These are phyloP conservation scores for Aspergillus haitiensis DNA, from an alignment of 495 filamentous ascomycete genomes.

Conservation along the genomic window DNA sequence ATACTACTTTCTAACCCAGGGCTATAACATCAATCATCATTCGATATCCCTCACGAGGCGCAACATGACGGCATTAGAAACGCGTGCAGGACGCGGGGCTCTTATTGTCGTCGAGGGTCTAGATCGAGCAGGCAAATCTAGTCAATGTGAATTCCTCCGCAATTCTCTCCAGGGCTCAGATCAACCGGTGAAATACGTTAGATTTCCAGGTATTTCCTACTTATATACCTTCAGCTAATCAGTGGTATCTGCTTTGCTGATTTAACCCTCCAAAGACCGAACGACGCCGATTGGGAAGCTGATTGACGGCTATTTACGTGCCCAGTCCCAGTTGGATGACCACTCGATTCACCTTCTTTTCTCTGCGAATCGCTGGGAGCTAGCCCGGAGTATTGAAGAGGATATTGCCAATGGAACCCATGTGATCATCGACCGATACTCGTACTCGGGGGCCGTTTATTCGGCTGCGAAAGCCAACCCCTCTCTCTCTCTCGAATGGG, in stretches of 20 bases:
- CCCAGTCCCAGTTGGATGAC: slow-evolving; percentile 74
- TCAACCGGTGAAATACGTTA: slow-evolving; percentile 66
- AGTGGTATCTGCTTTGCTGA: slow-evolving; percentile 19
- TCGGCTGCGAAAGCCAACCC: slow-evolving; percentile 86
- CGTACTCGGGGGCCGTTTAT: slow-evolving; percentile 90
- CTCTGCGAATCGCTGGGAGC: slow-evolving; percentile 94
- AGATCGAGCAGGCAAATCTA: slow-evolving; percentile 93
- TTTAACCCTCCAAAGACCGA: slow-evolving; percentile 58
- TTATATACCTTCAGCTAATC: neutral
- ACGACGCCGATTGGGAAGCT: slow-evolving; percentile 85
- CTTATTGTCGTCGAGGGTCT: slow-evolving; percentile 92
- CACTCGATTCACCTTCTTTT: slow-evolving; percentile 95
- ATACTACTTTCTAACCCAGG: too few species aligned
- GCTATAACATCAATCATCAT: too few species aligned
- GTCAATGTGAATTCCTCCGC: slow-evolving; percentile 77
- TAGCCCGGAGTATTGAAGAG: slow-evolving; percentile 62
- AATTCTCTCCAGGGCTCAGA: slow-evolving; percentile 61
- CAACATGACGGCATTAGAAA: slow-evolving; percentile 22
- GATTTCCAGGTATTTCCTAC: slow-evolving; percentile 74
- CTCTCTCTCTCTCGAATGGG: slow-evolving; percentile 70
- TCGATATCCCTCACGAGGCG: too few species aligned
- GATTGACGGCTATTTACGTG: slow-evolving; percentile 84
- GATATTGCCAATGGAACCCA: slow-evolving; percentile 66
- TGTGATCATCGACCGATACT: slow-evolving; percentile 88
- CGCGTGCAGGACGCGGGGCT: slow-evolving; percentile 55